Conservation (phyloP, 495 filamentous ascomycete species). For the Bombardia bombarda region DNA sequence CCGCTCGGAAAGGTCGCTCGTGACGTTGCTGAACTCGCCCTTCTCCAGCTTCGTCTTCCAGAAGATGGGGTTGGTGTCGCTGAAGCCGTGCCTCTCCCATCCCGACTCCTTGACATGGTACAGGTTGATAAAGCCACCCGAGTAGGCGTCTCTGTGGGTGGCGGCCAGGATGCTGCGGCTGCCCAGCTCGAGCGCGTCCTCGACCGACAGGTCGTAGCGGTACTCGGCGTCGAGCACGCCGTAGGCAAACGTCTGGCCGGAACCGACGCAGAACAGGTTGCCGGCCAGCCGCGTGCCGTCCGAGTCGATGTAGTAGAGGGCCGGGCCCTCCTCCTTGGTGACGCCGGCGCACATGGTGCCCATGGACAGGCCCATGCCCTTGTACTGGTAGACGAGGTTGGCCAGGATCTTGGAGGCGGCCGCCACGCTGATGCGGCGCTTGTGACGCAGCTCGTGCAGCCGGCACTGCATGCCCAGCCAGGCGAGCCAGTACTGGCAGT, state of each 20-base stretch:
- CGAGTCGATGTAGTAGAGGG: constrained; percentile 97
- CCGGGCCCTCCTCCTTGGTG: constrained; percentile 90
- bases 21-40: constrained; percentile 97
- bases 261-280: constrained; percentile 96
- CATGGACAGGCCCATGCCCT: constrained; percentile 96
- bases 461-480: constrained; percentile 99
- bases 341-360: constrained; percentile 99
- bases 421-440: constrained; percentile 94
- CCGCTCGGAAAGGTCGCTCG: constrained; percentile 56
- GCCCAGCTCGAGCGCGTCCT: constrained; percentile 86
- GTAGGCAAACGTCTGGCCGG: constrained; percentile 97
- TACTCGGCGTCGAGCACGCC: constrained; percentile 96
- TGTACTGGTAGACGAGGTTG: constrained; percentile 96
- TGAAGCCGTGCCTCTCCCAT: constrained; percentile 98
- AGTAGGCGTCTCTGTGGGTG: constrained; percentile 95
- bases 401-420: constrained; percentile 97
- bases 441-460: constrained; percentile 97
- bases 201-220: constrained; percentile 71
- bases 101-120: constrained; percentile 98
- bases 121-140: constrained; percentile 95
- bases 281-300: constrained; percentile 90
- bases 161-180: constrained; percentile 90
- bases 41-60: constrained; percentile 98
- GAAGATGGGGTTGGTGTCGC: constrained; percentile 91
- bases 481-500: constrained; percentile 99